Evolutionary conservation across 2,329 filamentous ascomycete species (phyloP).

Genomic region (Pseudogymnoascus verrucosus): DNA sequence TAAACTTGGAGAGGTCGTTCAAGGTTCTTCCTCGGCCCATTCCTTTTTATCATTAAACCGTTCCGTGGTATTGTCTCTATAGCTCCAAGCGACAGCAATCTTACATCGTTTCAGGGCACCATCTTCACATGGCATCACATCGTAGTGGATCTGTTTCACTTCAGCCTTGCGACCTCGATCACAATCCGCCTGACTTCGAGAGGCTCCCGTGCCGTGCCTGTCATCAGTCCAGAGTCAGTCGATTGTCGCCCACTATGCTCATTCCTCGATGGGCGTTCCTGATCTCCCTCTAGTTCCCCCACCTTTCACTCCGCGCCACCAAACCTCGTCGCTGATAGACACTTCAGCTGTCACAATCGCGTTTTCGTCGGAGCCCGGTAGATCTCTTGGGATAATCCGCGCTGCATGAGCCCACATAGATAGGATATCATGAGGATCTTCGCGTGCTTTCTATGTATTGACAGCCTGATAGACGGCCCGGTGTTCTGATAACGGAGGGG

Average conservation of each 20-base stretch:
- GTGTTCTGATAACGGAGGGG: neutral
- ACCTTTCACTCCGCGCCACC: neutral
- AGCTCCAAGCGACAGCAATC: neutral
- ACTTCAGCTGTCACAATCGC: neutral
- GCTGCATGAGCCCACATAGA: neutral
- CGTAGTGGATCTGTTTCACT: neutral
- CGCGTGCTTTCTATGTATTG: neutral
- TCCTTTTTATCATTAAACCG: neutral
- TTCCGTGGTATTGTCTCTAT: neutral
- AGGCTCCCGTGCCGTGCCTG: neutral
- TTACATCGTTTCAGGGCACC: neutral
- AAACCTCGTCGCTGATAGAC: neutral
- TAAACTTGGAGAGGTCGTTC: neutral
- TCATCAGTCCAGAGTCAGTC: neutral
- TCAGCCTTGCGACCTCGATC: neutral
- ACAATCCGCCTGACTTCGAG: neutral
- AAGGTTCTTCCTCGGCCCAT: neutral
- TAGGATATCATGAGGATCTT: neutral
- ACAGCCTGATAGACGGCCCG: neutral
- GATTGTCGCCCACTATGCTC: neutral
- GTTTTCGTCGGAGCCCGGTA: neutral
- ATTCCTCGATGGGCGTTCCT: neutral
- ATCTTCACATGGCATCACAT: neutral
- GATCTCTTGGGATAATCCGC: neutral
- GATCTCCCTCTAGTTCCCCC: neutral